Evolutionary conservation across 345 rosid species (phyloP), one percentile per base, ranked within the genome.

Genomic region (Melastoma malabathricum): DNA sequence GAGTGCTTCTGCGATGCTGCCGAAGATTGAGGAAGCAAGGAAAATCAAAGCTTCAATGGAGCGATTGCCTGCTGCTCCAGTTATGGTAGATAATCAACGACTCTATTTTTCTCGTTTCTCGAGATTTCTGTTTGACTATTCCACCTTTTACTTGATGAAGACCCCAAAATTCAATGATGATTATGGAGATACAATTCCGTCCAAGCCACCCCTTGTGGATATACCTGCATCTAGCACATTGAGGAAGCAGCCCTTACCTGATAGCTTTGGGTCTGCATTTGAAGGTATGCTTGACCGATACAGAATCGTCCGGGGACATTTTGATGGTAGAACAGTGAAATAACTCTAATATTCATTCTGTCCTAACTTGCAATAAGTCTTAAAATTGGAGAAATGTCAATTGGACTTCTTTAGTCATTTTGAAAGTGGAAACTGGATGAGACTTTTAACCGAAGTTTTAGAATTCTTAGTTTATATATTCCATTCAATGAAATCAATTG

Each of bases 1-100:
- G 66, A 96, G 97, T 48, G 95, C 98, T 61, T 77, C 87, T 52
- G 77, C 82, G 57, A 92, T 92, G 95, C 60, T 78, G 46, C 95
- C 90, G 34, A 92, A 80, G 84, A 79, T 92, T 73, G 96, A 84
- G 58, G 84, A 82, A 76, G 88, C 95, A 15, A 87, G 86, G 75
- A 66, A 71, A 75, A 63, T 72, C 48, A 79, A 86, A 73, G 83
- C 80, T 44, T 55, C 76, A 44, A 79, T 82, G 86, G 87, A 73
- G 59, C 80, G 72, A 61, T 84, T 71, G 18, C 84, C 59, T 68
- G 61, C 57, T 50, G 75, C 52, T 44, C 64, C 77, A 53, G 64
- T 60, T 58, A 67, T 58, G 51, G 61, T 60, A 76, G 76, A 78
- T 56, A 76, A 64, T 52, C 43, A 47, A 48, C 56, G 50, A 16